These are phyloP conservation scores for Otatea glauca DNA, from an alignment of 176 grass and related monocot species.

Conservation along the genomic window DNA sequence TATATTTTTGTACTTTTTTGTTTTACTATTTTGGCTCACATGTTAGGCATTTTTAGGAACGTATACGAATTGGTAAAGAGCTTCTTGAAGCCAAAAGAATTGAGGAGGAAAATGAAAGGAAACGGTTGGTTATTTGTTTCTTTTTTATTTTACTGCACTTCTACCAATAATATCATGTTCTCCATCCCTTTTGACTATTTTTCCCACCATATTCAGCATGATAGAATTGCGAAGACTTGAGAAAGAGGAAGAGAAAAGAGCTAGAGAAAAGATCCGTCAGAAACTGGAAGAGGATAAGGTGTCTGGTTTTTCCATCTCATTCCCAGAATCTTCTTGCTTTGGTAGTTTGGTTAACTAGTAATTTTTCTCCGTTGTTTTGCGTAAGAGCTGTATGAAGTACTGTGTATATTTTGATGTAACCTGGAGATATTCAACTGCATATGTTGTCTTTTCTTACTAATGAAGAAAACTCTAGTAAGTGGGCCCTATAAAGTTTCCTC, in stretches of 20 bases:
- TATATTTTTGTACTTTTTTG: background rate
- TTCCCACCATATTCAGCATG: constrained; percentile 54
- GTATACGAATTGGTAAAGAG: constrained; percentile 92
- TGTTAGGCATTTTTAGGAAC: constrained; percentile 60
- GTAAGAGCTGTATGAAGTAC: background rate
- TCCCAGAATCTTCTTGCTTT: background rate
- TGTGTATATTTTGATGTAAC: constrained; percentile 1
- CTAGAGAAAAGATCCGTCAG: constrained; percentile 95
- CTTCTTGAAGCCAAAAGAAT: constrained; percentile 97
- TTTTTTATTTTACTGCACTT: constrained; percentile 20
- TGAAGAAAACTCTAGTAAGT: background rate
- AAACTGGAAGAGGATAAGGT: constrained; percentile 99
- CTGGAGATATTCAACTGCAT: constrained; percentile 8
- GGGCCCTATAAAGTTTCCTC: background rate
- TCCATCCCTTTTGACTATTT: background rate
- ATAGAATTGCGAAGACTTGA: constrained; percentile 84
- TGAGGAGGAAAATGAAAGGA: constrained; percentile 94
- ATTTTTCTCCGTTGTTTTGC: background rate
- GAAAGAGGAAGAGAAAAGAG: constrained; percentile 96
- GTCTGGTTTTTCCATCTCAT: constrained; percentile 30
- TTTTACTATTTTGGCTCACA: constrained; percentile 31
- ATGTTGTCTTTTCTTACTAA: background rate
- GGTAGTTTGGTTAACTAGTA: constrained; percentile 2
- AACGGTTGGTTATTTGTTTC: constrained; percentile 61
- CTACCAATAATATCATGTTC: background rate